These are phyloP conservation scores for Neurospora sp. DNA, from an alignment of 495 filamentous ascomycete genomes.

Conservation along the genomic window DNA sequence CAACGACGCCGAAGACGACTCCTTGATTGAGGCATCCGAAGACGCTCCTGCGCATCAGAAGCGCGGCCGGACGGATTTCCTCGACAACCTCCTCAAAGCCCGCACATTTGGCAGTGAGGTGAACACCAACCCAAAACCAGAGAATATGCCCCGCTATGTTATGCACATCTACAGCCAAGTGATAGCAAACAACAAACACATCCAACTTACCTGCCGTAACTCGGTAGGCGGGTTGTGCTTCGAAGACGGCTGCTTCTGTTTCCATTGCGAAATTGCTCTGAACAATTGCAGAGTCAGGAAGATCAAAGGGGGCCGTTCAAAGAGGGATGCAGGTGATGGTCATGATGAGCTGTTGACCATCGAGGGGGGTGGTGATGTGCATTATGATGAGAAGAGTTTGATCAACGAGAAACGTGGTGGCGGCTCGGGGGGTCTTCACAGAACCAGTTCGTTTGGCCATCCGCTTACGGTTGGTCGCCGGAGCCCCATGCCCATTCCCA, in stretches of 20 bases:
- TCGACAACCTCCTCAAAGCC: neutral
- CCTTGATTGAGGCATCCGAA: neutral
- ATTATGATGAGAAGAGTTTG: neutral
- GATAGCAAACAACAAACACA: neutral
- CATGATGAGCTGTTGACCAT: neutral
- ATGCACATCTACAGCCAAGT: neutral
- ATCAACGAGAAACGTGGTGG: neutral
- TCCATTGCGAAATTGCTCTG: neutral
- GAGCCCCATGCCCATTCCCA: neutral
- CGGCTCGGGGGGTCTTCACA: neutral
- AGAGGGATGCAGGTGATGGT: neutral
- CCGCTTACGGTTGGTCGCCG: neutral
- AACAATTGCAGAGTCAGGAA: neutral
- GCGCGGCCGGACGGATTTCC: neutral
- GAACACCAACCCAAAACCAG: neutral
- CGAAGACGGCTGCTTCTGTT: neutral
- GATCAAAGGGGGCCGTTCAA: neutral
- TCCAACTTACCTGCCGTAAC: neutral
- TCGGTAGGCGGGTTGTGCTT: neutral
- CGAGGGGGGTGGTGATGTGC: neutral
- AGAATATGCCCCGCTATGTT: neutral
- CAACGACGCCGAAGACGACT: neutral
- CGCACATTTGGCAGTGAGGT: neutral
- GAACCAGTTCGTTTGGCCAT: neutral
- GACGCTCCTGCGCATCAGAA: neutral